Base-by-base conservation (phyloP, 2,329 filamentous ascomycete genomes). In the Zasmidium citrigriseum region DNA sequence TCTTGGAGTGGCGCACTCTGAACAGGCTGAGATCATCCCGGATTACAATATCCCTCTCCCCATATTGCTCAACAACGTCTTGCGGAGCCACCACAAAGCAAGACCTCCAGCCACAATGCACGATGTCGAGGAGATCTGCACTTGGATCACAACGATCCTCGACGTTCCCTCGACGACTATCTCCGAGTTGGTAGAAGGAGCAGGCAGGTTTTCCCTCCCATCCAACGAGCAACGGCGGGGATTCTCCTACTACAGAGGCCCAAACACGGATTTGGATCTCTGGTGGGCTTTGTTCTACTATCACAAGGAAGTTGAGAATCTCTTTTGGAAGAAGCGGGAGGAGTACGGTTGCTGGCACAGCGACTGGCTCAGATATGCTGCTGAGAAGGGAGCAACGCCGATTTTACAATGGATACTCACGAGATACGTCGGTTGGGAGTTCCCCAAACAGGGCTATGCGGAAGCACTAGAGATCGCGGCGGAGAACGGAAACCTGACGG, bases 31-130 rank as follows among this genome's bases (percentile, higher is more conserved):
- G 20, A 58, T 58, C 18, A 9, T 7, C 3, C 49, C 49, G 18
- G 55, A 58, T 25, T 58, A 58, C 29, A 27, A 22, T 23, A 34
- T 47, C n/a, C 29, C 27, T 18, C 41, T 54, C 1, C 38, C 41
- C 4, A 18, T 18, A 16, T 50, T 58, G 23, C 9, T 58, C 23
- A 58, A 58, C 29, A 22, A 20, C 16, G 45, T 58, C 9, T 24
- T 58, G 22, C 49, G 50, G 14, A 49, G 22, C 5, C 29, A 41
- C 10, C 25, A 23, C 21, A n/a, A 41, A 4, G 4, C 4, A 16
- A 4, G 4, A n/a, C 34, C 34, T 7, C 34, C 34, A 4, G 7
- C 4, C 14, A 4, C 12, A 4, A 41, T 41, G 12, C 12, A 41
- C 34, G 5, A 41, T 41, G 34, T 41, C 34, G 34, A 41, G 16